These are phyloP conservation scores for Nissolia schottii DNA, from an alignment of 306 rosid species.

Conservation along the genomic window DNA sequence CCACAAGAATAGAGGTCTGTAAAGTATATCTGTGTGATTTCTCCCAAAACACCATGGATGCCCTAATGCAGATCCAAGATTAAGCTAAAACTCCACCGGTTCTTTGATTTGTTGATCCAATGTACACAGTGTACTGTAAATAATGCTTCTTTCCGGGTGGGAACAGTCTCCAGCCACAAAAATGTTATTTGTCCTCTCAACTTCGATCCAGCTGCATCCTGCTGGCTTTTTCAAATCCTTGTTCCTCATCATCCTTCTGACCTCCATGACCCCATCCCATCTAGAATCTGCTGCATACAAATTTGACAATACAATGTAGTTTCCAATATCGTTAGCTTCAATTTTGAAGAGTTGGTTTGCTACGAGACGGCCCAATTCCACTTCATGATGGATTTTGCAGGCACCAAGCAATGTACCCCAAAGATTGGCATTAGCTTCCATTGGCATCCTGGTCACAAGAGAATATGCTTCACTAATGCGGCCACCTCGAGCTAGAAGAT, in stretches of 20 bases:
- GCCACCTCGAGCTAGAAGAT: slow-evolving; percentile 80
- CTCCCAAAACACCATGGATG: slow-evolving; percentile 8
- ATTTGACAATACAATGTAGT: slow-evolving; percentile 77
- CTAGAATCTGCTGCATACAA: slow-evolving; percentile 70
- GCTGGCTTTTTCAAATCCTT: slow-evolving; percentile 73
- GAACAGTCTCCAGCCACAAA: slow-evolving; percentile 76
- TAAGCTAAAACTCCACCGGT: slow-evolving; percentile 29
- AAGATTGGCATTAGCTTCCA: slow-evolving; percentile 64
- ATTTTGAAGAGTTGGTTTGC: slow-evolving; percentile 58
- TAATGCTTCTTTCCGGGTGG: slow-evolving; percentile 67
- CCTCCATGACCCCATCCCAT: slow-evolving; percentile 76
- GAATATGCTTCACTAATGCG: slow-evolving; percentile 58
- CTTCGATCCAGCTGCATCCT: slow-evolving; percentile 96
- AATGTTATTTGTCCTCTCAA: slow-evolving; percentile 52
- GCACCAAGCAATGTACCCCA: slow-evolving; percentile 86
- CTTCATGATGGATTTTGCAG: slow-evolving; percentile 70
- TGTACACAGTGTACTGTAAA: slow-evolving; percentile 42
- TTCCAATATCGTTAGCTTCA: slow-evolving; percentile 64
- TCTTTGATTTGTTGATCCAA: slow-evolving; percentile 46
- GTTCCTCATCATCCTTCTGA: slow-evolving; percentile 61
- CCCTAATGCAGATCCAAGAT: background rate
- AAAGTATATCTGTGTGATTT: background rate
- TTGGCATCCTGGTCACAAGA: slow-evolving; percentile 58
- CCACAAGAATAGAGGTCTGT: background rate
- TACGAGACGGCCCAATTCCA: slow-evolving; percentile 62